Conservation (phyloP, 2,329 filamentous ascomycete genomes). For the Exserohilum turcica region DNA sequence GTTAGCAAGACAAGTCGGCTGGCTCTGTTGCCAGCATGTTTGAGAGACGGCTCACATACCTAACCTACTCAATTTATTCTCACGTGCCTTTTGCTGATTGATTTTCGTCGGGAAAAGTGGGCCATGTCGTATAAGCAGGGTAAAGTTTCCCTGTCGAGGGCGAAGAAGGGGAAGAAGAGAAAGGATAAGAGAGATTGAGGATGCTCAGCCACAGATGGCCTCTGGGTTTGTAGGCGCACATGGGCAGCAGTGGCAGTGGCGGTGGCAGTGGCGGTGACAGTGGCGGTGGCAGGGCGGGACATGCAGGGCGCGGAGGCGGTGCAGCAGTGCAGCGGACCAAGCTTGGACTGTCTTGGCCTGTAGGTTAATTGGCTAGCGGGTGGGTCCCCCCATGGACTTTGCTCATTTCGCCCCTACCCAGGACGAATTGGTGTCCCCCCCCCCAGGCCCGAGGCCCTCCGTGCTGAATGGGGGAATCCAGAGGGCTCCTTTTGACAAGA, state of each 20-base stretch:
- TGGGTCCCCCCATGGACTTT: too few relatives aligned
- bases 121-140: not conserved
- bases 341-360: constrained; percentile 1
- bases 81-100: constrained; percentile 9
- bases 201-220: constrained; percentile 5
- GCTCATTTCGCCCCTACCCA: too few relatives aligned
- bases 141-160: constrained; percentile 3
- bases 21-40: constrained; percentile 7
- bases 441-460: too few relatives aligned
- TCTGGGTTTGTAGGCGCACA: not conserved
- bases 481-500: too few relatives aligned
- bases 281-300: not conserved
- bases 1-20: constrained; percentile 9
- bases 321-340: not conserved
- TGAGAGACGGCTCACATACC: constrained; percentile 11
- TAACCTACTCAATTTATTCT: constrained; percentile 16
- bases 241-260: too few relatives aligned
- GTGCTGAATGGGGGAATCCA: too few relatives aligned
- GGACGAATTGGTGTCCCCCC: too few relatives aligned
- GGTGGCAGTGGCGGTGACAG: too few relatives aligned
- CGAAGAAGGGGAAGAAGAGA: not conserved
- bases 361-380: too few relatives aligned
- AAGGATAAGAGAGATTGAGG: not conserved
- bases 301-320: constrained; percentile 22
- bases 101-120: not conserved